Conservation (phyloP, 176 grass and related monocot species). For the Pontederia crassipes region DNA sequence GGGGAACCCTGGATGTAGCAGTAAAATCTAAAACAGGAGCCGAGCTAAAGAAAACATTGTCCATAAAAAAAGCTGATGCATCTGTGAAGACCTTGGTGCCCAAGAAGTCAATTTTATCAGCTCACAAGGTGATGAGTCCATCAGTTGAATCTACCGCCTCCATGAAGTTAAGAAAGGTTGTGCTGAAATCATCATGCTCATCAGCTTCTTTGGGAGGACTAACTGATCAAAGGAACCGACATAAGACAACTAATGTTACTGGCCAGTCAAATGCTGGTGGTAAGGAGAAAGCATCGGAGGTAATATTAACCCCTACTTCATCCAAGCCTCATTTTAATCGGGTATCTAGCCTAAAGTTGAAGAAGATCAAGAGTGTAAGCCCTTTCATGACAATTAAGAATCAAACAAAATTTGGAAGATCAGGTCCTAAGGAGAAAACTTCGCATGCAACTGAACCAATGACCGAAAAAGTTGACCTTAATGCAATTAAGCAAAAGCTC, state of each 20-base stretch:
- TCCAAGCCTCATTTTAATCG: conserved; percentile 29
- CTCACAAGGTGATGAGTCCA: conserved; percentile 1
- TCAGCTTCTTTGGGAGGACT: conserved; percentile 21
- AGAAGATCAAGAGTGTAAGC: conserved; percentile 18
- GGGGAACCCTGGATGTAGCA: not conserved
- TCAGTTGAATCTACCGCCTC: conserved; percentile 12
- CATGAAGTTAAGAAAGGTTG: conserved; percentile 3
- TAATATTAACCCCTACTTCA: conserved; percentile 30
- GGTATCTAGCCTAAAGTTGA: conserved; percentile 22
- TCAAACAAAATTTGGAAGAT: conserved; percentile 22
- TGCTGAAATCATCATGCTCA: not conserved
- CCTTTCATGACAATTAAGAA: conserved; percentile 23
- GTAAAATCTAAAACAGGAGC: not conserved
- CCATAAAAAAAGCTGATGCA: not conserved
- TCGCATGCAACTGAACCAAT: conserved; percentile 28
- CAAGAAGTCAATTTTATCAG: conserved; percentile 26
- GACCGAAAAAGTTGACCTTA: conserved; percentile 19
- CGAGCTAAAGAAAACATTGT: not conserved
- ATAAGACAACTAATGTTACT: conserved; percentile 20
- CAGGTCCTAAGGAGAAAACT: conserved; percentile 27
- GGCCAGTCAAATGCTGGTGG: conserved; percentile 19
- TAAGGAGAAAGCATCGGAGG: conserved; percentile 15
- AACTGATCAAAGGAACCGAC: conserved; percentile 20
- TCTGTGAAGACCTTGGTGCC: conserved; percentile 21
- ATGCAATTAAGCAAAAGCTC: conserved; percentile 8